Percentiles rank a stretch among this genome's conserved stretches.
Conservation (phyloP, 208 protist species). For the Leishmania mexicana region DNA sequence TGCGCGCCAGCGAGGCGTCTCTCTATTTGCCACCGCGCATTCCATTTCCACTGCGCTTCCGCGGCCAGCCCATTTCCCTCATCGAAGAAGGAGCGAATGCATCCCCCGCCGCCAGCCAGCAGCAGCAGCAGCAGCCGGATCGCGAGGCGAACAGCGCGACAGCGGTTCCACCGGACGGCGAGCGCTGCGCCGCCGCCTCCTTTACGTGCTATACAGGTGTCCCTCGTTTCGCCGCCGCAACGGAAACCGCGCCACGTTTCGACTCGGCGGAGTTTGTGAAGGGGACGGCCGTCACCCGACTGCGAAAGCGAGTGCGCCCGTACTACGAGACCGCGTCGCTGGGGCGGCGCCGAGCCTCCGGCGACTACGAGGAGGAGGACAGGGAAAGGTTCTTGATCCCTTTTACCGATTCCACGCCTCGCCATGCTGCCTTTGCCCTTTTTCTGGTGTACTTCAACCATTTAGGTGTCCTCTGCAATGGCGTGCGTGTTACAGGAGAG, state of each 20-base stretch:
- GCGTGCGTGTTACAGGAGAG: slow-evolving; percentile 20
- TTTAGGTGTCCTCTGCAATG: slow-evolving; percentile 27
- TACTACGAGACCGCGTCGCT: background rate
- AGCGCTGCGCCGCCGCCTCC: slow-evolving; percentile 16
- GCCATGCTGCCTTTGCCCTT: slow-evolving; percentile 18
- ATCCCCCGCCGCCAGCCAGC: background rate
- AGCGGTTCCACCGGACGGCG: background rate
- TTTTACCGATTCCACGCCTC: slow-evolving; percentile 5
- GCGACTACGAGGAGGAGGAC: background rate
- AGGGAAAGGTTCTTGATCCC: slow-evolving; percentile 14
- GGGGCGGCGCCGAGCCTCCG: background rate
- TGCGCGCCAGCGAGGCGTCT: background rate
- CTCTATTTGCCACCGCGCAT: slow-evolving; percentile 28
- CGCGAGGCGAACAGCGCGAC: background rate
- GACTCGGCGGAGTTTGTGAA: background rate
- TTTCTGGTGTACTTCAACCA: slow-evolving; percentile 32
- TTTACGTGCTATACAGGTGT: slow-evolving; percentile 39
- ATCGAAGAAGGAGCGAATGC: background rate
- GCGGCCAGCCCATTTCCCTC: slow-evolving; percentile 22
- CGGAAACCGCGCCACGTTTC: background rate
- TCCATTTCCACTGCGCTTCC: slow-evolving; percentile 42
- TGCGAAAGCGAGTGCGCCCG: slow-evolving; percentile 22
- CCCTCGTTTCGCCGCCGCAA: background rate
- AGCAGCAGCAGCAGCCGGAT: slow-evolving; percentile 2
- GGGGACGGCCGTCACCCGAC: background rate